Evolutionary conservation across 441 rosid genomes (phyloP).

Genomic region (Erodium chrysanthum): DNA sequence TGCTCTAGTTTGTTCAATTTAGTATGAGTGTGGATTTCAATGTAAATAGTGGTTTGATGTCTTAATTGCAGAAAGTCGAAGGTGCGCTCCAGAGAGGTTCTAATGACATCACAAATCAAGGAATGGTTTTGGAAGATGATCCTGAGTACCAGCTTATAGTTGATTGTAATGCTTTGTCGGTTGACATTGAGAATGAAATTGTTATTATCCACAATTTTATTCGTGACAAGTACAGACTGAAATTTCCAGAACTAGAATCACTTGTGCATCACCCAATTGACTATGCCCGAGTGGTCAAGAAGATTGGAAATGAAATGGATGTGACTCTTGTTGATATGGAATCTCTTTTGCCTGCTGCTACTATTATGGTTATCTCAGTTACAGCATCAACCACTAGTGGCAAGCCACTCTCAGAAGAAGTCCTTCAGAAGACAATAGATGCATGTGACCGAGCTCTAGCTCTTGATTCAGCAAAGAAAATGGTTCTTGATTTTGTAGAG

Average conservation of each 20-base stretch:
- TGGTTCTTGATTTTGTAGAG: conserved; percentile 88
- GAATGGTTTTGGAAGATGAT: conserved; percentile 71
- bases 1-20: not conserved
- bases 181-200: conserved; percentile 82
- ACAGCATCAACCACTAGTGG: conserved; percentile 84
- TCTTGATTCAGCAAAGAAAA: conserved; percentile 67
- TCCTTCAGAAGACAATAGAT: conserved; percentile 58
- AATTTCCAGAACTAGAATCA: conserved; percentile 86
- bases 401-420: conserved; percentile 70
- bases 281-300: conserved; percentile 84
- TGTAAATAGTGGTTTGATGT: conserved; percentile 9
- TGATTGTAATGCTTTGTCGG: conserved; percentile 76
- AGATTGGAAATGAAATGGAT: conserved; percentile 76
- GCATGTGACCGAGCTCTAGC: conserved; percentile 84
- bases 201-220: conserved; percentile 74
- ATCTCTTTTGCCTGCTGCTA: conserved; percentile 73
- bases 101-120: conserved; percentile 35
- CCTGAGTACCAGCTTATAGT: conserved; percentile 85
- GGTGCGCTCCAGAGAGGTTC: conserved; percentile 60
- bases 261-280: conserved; percentile 80
- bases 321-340: conserved; percentile 69
- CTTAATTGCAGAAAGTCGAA: conserved; percentile 58
- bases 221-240: conserved; percentile 69
- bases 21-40: not conserved
- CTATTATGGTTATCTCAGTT: conserved; percentile 85